Base-by-base conservation (phyloP, 2,329 filamentous ascomycete genomes). In the Colletotrichum scovillei region DNA sequence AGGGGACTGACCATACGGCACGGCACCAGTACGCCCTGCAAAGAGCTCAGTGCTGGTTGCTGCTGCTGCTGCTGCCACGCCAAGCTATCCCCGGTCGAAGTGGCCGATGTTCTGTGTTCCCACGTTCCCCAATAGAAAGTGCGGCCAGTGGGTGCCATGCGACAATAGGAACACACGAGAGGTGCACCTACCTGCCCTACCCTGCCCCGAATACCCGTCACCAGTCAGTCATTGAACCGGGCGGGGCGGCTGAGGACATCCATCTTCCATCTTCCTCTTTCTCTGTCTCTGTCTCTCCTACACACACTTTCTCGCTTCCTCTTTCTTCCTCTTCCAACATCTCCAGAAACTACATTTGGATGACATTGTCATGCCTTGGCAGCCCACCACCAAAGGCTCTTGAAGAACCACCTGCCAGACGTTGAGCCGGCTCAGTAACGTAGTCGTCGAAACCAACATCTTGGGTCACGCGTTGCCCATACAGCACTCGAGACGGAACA, bases 131-230 rank as follows among this genome's bases (percentile, higher is more conserved):
- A 72, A 69, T 22, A 30, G 59, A 55, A 72, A 42, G 42, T 69
- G 65, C 46, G 66, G 60, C 42, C 55, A 64, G 35, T 32, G 38
- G 59, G 66, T 58, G 70, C 67, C 59, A 70, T 70, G 60, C 55
- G 70, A 60, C 59, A 65, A 70, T 65, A 60, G 22, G 46, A 70
- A 69, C 55, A 56, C 55, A 72, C 53, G 69, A 69, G 59, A 73
- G 59, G 69, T 63, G 69, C 65, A 63, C 53, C 38, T 64, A 53
- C 53, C 58, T 64, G n/a, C 59, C 63, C 56, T 67, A 22, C 63
- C 64, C 52, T 69, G 53, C 58, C 64, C 65, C 56, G 65, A 42
- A 22, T 63, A 63, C 58, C 58, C 58, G 55, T 69, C 42, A 63
- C 53, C 46, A 62, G 66, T 59, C 32, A 55, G 30, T 60, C 26